Conservation (phyloP, 371 early-diverging fungal species). For the Blastocladiella emersonii region DNA sequence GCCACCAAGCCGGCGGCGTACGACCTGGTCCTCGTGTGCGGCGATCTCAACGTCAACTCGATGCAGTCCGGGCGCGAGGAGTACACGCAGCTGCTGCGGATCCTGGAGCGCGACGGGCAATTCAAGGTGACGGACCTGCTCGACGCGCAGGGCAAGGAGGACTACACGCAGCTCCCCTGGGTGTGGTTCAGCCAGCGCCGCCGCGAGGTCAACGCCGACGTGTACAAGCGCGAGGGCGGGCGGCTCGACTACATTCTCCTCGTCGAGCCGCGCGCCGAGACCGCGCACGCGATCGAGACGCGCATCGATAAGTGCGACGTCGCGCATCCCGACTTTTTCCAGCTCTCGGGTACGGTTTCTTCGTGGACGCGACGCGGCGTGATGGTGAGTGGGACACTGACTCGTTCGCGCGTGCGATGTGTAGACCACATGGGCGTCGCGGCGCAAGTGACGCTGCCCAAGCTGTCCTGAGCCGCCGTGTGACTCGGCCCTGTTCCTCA, state of each 20-base stretch:
- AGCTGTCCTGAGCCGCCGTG: neutral
- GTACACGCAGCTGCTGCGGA: neutral
- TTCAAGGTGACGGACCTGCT: neutral
- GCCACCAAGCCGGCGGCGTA: neutral
- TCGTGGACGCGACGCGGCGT: too few species aligned
- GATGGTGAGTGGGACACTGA: too few species aligned
- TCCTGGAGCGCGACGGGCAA: neutral
- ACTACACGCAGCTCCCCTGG: conserved; percentile 4
- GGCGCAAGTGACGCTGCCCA: neutral
- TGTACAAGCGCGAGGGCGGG: neutral
- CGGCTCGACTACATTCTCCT: neutral
- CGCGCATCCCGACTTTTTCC: neutral
- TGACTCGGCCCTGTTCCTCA: too few species aligned
- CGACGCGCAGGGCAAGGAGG: neutral
- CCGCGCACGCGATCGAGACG: neutral
- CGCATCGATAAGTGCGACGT: neutral
- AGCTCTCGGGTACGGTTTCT: too few species aligned
- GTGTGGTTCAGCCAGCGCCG: neutral
- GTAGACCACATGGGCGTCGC: neutral
- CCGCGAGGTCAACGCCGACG: neutral
- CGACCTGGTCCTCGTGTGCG: conserved; percentile 2
- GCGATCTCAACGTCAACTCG: conserved; percentile 5
- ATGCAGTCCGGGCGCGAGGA: neutral
- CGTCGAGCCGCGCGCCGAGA: neutral
- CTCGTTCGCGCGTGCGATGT: too few species aligned